Percentiles rank a stretch among this genome's conserved stretches.
Evolutionary conservation across 331 rosid species (phyloP).

Genomic region (Quercus phellos): DNA sequence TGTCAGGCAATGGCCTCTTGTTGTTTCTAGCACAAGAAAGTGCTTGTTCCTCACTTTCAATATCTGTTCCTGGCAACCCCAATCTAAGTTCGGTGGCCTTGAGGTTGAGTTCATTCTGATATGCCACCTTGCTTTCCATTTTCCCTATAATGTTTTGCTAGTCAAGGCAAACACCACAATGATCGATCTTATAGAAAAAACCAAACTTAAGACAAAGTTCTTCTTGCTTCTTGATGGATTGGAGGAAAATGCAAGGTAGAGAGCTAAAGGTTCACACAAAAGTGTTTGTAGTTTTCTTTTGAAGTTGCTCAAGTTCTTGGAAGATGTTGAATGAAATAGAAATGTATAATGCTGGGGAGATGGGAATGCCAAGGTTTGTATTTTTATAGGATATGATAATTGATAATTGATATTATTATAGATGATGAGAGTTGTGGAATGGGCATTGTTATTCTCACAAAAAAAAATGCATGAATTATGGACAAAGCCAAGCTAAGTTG

Average conservation of each 20-base stretch:
- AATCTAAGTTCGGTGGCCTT: constrained; percentile 82
- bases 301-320: neutral
- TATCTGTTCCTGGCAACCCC: constrained; percentile 67
- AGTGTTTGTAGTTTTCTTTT: neutral
- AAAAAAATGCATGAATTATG: constrained; percentile 48
- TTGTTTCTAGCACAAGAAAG: constrained; percentile 22
- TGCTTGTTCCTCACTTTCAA: constrained; percentile 27
- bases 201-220: no score
- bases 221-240: neutral
- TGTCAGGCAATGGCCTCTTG: constrained; percentile 54
- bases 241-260: no score
- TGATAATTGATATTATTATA: neutral
- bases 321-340: constrained; percentile 19
- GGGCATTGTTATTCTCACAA: neutral
- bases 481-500: constrained; percentile 67
- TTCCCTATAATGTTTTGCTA: neutral
- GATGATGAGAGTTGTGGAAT: neutral
- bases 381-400: constrained; percentile 40
- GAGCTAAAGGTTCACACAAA: neutral
- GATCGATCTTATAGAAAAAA: no score
- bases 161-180: no score
- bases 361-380: constrained; percentile 18
- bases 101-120: constrained; percentile 59
- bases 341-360: constrained; percentile 16
- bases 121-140: constrained; percentile 52